phyloP scores from a whole-genome alignment of 495 filamentous ascomycete genomes.

The Neurospora sp. region DNA sequence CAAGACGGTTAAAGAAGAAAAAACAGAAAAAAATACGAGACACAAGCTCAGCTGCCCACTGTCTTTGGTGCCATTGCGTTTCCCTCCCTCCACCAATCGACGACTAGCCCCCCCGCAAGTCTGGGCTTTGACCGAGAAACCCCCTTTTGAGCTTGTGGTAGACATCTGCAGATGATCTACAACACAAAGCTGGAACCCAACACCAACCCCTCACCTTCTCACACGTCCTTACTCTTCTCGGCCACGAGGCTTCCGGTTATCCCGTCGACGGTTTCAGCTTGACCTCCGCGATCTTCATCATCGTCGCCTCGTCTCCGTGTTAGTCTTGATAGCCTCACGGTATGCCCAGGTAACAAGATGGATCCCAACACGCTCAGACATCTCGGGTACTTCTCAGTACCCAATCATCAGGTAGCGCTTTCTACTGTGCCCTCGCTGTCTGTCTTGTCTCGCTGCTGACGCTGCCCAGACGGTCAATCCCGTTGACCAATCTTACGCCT shows the following conservation, averaged over 20 bases:
- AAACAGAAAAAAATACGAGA: neutral
- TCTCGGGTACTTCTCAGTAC: constrained; percentile 26
- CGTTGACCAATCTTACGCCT: constrained; percentile 17
- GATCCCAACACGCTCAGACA: constrained; percentile 21
- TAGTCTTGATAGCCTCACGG: constrained; percentile 1
- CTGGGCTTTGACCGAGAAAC: neutral
- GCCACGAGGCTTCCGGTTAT: neutral
- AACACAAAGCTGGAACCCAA: neutral
- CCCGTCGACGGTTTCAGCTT: neutral
- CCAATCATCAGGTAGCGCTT: constrained; percentile 22
- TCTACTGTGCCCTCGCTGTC: neutral
- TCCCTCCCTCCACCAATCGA: neutral
- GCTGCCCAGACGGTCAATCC: constrained; percentile 18
- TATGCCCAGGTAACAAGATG: constrained; percentile 19
- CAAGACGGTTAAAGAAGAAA: neutral
- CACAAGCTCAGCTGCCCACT: neutral
- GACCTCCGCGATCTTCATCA: neutral
- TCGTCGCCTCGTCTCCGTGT: neutral
- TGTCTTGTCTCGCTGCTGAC: constrained; percentile 12
- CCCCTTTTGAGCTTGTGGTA: neutral
- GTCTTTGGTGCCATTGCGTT: neutral
- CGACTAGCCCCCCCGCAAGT: neutral
- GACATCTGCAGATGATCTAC: neutral
- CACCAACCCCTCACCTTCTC: neutral
- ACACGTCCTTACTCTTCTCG: neutral